Evolutionary conservation across 2,329 filamentous ascomycete species (phyloP).

Genomic region (Alternaria brassicae): DNA sequence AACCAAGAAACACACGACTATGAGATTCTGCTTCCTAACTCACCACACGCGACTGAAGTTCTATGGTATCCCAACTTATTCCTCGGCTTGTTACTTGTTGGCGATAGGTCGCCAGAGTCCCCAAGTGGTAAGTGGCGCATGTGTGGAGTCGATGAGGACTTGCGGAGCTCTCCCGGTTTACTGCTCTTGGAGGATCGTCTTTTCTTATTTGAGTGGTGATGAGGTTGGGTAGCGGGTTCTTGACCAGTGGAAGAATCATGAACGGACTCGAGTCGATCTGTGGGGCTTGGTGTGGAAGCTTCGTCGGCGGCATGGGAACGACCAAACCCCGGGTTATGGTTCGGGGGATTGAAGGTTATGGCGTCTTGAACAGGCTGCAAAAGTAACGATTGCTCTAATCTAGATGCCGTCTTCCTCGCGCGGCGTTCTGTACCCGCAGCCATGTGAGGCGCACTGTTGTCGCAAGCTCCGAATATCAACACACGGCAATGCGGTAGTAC

Average conservation of each 20-base stretch:
- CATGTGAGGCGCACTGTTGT: constrained; percentile 46
- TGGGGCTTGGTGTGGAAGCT: constrained; percentile 31
- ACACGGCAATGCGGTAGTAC: constrained; percentile 33
- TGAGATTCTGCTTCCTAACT: constrained; percentile 54
- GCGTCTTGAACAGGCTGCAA: constrained; percentile 40
- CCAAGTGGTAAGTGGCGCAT: constrained; percentile 52
- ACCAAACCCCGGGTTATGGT: constrained; percentile 37
- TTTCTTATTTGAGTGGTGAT: constrained; percentile 45
- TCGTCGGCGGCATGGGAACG: constrained; percentile 31
- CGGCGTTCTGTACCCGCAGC: constrained; percentile 49
- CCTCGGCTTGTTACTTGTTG: constrained; percentile 70
- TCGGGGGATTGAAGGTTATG: constrained; percentile 47
- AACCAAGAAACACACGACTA: not conserved
- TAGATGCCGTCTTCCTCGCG: constrained; percentile 44
- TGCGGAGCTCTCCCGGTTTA: constrained; percentile 49
- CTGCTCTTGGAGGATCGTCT: constrained; percentile 51
- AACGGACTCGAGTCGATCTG: constrained; percentile 28
- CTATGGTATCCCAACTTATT: constrained; percentile 97
- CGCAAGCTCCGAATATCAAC: constrained; percentile 37
- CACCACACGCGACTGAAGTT: constrained; percentile 94
- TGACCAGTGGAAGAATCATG: constrained; percentile 29
- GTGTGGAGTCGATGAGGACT: constrained; percentile 57
- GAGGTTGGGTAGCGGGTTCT: constrained; percentile 24
- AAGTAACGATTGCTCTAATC: constrained; percentile 44
- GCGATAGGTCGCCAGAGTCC: constrained; percentile 54